Percentiles rank a stretch among this genome's conserved stretches.
phyloP scores from a whole-genome alignment of 805 yeast genomes.

The Metschnikowia rubicola region DNA sequence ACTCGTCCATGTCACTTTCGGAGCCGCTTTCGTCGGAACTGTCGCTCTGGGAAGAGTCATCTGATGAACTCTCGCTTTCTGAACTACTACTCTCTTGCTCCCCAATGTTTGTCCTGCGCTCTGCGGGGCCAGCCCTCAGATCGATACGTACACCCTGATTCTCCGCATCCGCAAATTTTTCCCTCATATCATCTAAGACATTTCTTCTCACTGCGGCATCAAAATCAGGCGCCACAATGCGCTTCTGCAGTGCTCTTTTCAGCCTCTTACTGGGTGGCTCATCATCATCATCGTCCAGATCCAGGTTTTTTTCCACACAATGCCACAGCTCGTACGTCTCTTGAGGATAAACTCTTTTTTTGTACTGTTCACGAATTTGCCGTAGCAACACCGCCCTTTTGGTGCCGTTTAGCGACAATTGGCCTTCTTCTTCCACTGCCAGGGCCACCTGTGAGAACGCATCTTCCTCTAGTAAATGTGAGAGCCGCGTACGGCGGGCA shows the following conservation, averaged over 20 bases:
- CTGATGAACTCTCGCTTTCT: no score
- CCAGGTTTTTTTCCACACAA: not conserved
- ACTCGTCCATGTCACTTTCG: not conserved
- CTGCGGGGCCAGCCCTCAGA: no score
- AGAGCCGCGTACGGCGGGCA: constrained; percentile 7
- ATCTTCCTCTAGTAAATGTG: constrained; percentile 7
- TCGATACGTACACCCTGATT: no score
- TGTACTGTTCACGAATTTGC: constrained; percentile 11
- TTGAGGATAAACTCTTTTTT: constrained; percentile 11
- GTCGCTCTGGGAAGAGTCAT: not conserved
- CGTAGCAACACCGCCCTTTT: constrained; percentile 18
- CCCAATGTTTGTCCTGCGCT: no score
- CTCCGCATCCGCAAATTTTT: no score
- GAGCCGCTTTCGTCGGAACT: not conserved
- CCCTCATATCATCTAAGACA: no score
- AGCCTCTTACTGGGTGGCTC: not conserved
- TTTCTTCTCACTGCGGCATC: no score
- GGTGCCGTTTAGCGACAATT: constrained; percentile 9
- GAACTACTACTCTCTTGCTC: no score
- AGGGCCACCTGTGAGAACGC: not conserved
- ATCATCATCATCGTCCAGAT: not conserved
- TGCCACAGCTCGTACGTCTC: constrained; percentile 18
- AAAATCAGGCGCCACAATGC: no score
- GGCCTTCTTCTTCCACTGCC: constrained; percentile 9
- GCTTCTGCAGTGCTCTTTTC: no score